A percentile compares a stretch with the other conserved stretches of the same genome.
Conservation (phyloP, 2,329 filamentous ascomycete species). For the Verticillium klebahnii region DNA sequence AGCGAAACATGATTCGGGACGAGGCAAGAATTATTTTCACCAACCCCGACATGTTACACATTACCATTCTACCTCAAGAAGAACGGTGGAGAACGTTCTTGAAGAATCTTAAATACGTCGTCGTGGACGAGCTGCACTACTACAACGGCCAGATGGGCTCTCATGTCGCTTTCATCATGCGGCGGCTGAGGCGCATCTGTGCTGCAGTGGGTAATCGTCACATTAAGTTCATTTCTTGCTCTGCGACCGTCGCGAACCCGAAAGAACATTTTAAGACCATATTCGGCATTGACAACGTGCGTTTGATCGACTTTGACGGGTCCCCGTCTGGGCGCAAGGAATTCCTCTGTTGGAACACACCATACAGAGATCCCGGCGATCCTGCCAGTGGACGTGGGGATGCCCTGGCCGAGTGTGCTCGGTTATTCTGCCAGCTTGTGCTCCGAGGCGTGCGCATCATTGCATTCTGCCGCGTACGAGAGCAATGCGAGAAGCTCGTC, state of each 20-base stretch:
- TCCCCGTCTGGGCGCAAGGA: conserved; percentile 91
- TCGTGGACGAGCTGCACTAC: conserved; percentile 88
- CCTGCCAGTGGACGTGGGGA: conserved; percentile 82
- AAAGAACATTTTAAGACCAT: conserved; percentile 87
- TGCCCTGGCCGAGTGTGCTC: conserved; percentile 78
- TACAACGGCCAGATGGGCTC: conserved; percentile 95
- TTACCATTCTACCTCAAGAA: conserved; percentile 90
- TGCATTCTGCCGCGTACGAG: conserved; percentile 84
- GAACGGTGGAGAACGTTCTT: conserved; percentile 83
- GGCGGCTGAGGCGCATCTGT: conserved; percentile 80
- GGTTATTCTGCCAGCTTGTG: conserved; percentile 85
- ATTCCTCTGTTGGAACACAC: conserved; percentile 97
- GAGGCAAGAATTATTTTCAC: conserved; percentile 93
- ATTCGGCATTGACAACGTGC: conserved; percentile 82
- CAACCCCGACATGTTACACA: conserved; percentile 96
- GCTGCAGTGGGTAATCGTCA: conserved; percentile 81
- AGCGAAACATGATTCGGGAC: conserved; percentile 76
- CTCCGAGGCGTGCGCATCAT: conserved; percentile 87
- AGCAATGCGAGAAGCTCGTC: conserved; percentile 82
- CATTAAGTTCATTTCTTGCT: conserved; percentile 91
- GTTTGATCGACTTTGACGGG: conserved; percentile 83
- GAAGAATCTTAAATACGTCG: conserved; percentile 85
- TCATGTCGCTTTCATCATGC: conserved; percentile 93
- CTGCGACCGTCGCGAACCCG: conserved; percentile 92
- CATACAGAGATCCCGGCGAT: conserved; percentile 84